Evolutionary conservation across 140 eudicot genomes (phyloP), one percentile per base, ranked within the genome.

Genomic region (Bidens hawaiensis): DNA sequence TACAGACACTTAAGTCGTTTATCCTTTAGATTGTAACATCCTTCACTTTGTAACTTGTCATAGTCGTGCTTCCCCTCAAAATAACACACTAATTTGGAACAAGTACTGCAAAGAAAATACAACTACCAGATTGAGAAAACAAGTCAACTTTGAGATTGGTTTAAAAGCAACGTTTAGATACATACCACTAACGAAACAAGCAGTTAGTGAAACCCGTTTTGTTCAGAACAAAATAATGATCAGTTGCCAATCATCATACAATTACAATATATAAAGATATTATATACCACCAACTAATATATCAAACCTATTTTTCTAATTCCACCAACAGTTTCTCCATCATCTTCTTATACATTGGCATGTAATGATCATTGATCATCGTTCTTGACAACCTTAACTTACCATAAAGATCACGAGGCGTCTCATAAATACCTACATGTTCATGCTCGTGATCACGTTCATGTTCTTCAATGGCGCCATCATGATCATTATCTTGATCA

Each of bases 341-440:
- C 95, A 81, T 83, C 82, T 83, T 93, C 87, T 85, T 93, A 62
- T 93, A 93, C 99, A 88, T 93, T 4, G 99, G 99, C 96, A 93
- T 93, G 62, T 93, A 93, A 77, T 88, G 99, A 79, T 93, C 99
- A 48, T 93, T 93, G 62, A 93, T 85, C 96, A 93, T 93, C 0
- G 99, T 88, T 77, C 81, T 88, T 4, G 99, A 85, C 75, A 93
- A 53, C 64, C 99, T 76, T 13, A 93, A 75, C 77, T 93, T 93
- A 64, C 95, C 85, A 70, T 93, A 93, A 76, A 93, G 77, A 41
- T 93, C 88, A 59, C 99, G 78, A 18, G 81, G 80, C 47, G 99
- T 88, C 83, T 81, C 94, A 26, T 88, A 93, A 11, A 93, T 75
- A 36, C 90, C 90, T 15, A 83, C 90, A 60, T 54, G 76, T 46